Evolutionary conservation across 441 rosid species (phyloP).

Genomic region (Pelargonium myrrhifolium): DNA sequence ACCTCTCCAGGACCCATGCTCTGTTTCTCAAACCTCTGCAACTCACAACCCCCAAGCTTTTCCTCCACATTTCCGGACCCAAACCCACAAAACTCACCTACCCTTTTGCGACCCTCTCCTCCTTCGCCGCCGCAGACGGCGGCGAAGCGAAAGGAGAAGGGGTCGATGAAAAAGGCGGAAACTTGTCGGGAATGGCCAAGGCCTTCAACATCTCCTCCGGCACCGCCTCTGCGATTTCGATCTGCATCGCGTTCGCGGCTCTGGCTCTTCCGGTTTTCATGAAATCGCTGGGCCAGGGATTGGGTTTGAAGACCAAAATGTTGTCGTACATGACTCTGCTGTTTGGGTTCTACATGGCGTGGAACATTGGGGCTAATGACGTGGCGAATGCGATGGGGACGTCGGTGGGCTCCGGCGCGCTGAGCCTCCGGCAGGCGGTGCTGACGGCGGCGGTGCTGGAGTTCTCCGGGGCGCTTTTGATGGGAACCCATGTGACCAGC

Average conservation of each 20-base stretch:
- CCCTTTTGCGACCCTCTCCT: neutral
- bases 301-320: slow-evolving; percentile 52
- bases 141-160: too few species aligned
- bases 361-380: slow-evolving; percentile 98
- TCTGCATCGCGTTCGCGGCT: slow-evolving; percentile 69
- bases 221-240: slow-evolving; percentile 59
- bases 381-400: slow-evolving; percentile 99
- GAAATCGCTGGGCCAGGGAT: slow-evolving; percentile 66
- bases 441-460: slow-evolving; percentile 83
- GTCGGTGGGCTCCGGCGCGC: slow-evolving; percentile 90
- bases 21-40: slow-evolving; percentile 24
- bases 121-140: too few species aligned
- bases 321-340: slow-evolving; percentile 68
- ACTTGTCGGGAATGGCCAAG: slow-evolving; percentile 64
- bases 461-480: slow-evolving; percentile 91
- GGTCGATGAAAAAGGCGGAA: neutral
- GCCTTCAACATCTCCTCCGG: slow-evolving; percentile 73
- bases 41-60: slow-evolving; percentile 26
- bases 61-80: slow-evolving; percentile 18
- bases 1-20: slow-evolving; percentile 29
- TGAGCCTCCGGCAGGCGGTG: slow-evolving; percentile 79
- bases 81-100: neutral
- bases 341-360: slow-evolving; percentile 95
- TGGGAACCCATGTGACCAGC: slow-evolving; percentile 90
- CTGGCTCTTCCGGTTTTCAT: slow-evolving; percentile 62